Evolutionary conservation across 192 early-diverging fungal genomes (phyloP), one percentile per base, ranked within the genome.

Genomic region (Rhizophagus sp.): DNA sequence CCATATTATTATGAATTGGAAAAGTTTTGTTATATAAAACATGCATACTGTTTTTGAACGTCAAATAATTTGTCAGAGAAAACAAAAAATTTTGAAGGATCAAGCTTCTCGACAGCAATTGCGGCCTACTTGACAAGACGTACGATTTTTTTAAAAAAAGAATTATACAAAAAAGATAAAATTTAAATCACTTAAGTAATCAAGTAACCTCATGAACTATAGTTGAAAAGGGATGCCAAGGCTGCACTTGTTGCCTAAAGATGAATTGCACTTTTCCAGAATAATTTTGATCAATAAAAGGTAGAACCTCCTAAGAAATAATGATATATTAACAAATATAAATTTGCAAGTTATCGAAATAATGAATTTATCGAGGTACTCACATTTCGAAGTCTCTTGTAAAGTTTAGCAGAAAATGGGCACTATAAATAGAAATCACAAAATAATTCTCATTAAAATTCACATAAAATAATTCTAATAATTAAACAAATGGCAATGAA

Each of bases 231-330:
- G 94, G 94, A 82, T 96, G 94, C 95, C 95, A 95, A 1, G 94
- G 92, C 75, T 96, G 95, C 65, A 96, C 87, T 83, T 96, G 95
- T 79, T 96, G 93, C 22, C 94, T 87, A 81, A 96, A 92, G 19
- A 93, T 82, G 63, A 96, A 82, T 79, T 92, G 86, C 3, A 92
- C 83, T 34, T 89, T 79, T 6, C 73, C 78, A 30, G 88, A 79
- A 44, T 88, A 82, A 33, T 80, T 19, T 27, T 84, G 13, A 4
- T 83, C 76, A 11, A 92, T 66, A 63, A 81, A 87, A 7, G 92
- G 91, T 66, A 91, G 41, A 17, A 95, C 85, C 71, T 91, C 73
- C 79, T 90, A 39, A 81, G 74, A 34, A 79, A 41, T 8, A 30
- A 34, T 62, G 61, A 10, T 64, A 10, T 64, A 30, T 41, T 13